Conservation (phyloP, 2,329 filamentous ascomycete species). For the Colletotrichum gigasporum region DNA sequence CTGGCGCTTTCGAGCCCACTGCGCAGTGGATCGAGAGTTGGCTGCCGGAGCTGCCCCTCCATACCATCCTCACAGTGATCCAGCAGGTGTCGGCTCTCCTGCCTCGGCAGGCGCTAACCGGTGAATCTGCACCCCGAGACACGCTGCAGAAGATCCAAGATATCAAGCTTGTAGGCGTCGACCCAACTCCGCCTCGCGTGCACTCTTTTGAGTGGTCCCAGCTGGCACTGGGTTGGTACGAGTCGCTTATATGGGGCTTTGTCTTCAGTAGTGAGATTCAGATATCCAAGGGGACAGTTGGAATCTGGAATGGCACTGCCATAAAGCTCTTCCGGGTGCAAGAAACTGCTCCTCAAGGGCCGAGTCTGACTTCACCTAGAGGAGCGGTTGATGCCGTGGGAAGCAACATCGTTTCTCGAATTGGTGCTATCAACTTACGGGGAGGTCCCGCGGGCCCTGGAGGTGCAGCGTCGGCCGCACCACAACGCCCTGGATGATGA, state of each 20-base stretch:
- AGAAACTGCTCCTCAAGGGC: conserved; percentile 81
- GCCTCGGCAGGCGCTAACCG: conserved; percentile 57
- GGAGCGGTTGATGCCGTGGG: conserved; percentile 95
- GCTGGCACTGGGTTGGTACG: conserved; percentile 92
- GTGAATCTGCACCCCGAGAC: conserved; percentile 53
- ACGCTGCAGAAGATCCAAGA: conserved; percentile 65
- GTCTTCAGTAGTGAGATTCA: conserved; percentile 93
- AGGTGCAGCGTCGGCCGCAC: conserved; percentile 18
- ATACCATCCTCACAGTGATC: conserved; percentile 84
- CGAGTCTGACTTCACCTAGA: conserved; percentile 83
- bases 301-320: conserved; percentile 91
- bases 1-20: conserved; percentile 79
- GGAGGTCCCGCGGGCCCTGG: conserved; percentile 48
- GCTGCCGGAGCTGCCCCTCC: conserved; percentile 90
- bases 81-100: conserved; percentile 70
- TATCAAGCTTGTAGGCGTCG: conserved; percentile 75
- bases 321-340: conserved; percentile 92
- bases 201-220: conserved; percentile 96
- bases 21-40: conserved; percentile 90
- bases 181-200: conserved; percentile 77
- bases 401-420: conserved; percentile 86
- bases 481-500: conserved; percentile 18
- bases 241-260: conserved; percentile 92
- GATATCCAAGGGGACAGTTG: conserved; percentile 84
- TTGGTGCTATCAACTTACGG: conserved; percentile 81